These are phyloP conservation scores for Candida schatavii DNA, from an alignment of 805 yeast genomes.

Conservation along the genomic window DNA sequence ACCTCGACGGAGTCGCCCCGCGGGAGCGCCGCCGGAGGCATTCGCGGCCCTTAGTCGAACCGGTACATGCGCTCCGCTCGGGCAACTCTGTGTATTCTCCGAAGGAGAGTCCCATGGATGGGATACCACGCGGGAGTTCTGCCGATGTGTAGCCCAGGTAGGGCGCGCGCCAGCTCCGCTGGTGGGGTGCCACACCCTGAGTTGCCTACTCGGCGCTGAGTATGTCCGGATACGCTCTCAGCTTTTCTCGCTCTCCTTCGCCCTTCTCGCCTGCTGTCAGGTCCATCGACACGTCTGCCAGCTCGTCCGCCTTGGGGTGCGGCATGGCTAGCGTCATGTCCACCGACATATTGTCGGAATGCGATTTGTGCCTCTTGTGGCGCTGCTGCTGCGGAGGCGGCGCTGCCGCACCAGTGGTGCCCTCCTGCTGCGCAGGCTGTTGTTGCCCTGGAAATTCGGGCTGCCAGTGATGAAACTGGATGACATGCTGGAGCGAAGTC, in stretches of 20 bases:
- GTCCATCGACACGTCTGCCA: conserved; percentile 3
- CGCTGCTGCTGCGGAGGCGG: conserved; percentile 11
- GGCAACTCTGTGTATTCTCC: not conserved
- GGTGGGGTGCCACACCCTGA: not conserved
- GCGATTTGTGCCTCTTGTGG: conserved; percentile 39
- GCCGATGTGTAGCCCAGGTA: too few species aligned
- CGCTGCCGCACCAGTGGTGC: conserved; percentile 10
- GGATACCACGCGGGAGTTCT: too few species aligned
- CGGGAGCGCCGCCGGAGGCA: not conserved
- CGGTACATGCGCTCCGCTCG: not conserved
- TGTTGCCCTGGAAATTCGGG: conserved; percentile 34
- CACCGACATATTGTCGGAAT: conserved; percentile 27
- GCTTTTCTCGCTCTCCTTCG: conserved; percentile 1
- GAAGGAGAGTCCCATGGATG: too few species aligned
- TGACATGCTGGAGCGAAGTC: conserved; percentile 48
- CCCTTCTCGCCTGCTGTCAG: conserved; percentile 3
- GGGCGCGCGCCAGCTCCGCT: not conserved
- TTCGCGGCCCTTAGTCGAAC: too few species aligned
- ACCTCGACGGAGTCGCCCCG: not conserved
- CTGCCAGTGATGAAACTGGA: conserved; percentile 59
- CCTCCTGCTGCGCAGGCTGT: conserved; percentile 2
- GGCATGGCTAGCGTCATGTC: conserved; percentile 17
- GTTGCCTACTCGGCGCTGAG: not conserved
- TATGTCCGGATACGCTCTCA: conserved; percentile 3
- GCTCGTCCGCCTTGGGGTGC: not conserved